Percentiles rank a stretch among this genome's conserved stretches.
phyloP scores from a whole-genome alignment of 2,329 filamentous ascomycete species.

The Orbilia quercus region DNA sequence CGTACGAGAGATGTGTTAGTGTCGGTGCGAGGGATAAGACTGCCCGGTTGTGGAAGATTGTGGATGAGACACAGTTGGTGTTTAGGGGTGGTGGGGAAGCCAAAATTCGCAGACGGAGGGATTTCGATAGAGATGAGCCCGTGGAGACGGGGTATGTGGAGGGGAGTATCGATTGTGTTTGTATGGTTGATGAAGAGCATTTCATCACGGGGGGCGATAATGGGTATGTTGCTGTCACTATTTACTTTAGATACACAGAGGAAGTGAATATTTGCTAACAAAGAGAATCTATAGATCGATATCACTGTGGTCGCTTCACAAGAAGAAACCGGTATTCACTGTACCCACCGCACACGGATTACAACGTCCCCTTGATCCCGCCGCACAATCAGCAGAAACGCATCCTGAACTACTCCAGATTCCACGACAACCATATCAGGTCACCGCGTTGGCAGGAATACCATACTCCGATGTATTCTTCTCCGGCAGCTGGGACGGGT shows the following conservation, averaged over 20 bases:
- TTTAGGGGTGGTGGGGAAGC: constrained; percentile 82
- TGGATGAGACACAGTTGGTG: constrained; percentile 93
- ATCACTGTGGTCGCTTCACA: constrained; percentile 86
- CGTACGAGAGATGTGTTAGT: constrained; percentile 87
- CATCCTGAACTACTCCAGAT: constrained; percentile 72
- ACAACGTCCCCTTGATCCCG: constrained; percentile 75
- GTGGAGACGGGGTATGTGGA: constrained; percentile 68
- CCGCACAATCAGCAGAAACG: constrained; percentile 78
- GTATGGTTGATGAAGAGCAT: constrained; percentile 85
- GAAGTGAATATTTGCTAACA: background rate
- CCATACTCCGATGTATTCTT: constrained; percentile 91
- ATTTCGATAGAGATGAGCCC: constrained; percentile 62
- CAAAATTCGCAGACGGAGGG: constrained; percentile 61
- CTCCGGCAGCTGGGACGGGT: constrained; percentile 94
- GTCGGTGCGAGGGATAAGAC: constrained; percentile 92
- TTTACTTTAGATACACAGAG: too few species aligned
- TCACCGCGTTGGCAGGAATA: constrained; percentile 86
- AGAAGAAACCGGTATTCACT: constrained; percentile 92
- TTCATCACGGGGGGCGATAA: constrained; percentile 97
- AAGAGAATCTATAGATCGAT: constrained; percentile 64
- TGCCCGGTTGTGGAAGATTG: constrained; percentile 93
- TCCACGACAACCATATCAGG: constrained; percentile 80
- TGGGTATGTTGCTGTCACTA: constrained; percentile 67
- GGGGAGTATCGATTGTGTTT: constrained; percentile 90
- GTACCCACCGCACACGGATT: constrained; percentile 85